Percentiles rank a stretch among this genome's conserved stretches.
Conservation (phyloP, 164 flowering plant species). For the Vitis riparia region DNA sequence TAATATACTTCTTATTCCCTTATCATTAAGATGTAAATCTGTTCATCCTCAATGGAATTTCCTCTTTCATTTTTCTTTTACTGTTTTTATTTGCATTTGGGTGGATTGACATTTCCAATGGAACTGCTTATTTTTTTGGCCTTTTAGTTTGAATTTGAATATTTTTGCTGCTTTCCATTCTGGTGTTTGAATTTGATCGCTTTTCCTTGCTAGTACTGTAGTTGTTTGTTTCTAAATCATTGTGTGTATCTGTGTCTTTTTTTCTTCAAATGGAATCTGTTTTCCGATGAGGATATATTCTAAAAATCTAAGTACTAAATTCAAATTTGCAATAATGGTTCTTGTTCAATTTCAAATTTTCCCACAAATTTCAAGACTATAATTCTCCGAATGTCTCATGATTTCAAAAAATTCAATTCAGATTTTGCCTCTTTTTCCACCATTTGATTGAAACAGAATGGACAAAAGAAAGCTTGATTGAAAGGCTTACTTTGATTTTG, state of each 20-base stretch:
- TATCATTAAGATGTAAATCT: not conserved
- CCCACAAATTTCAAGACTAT: too few relatives aligned
- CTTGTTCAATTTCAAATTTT: slow-evolving; percentile 6
- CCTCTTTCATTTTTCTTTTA: not conserved
- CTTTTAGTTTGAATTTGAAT: slow-evolving; percentile 1
- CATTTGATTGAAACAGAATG: not conserved
- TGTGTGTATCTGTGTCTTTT: not conserved
- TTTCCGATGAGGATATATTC: not conserved
- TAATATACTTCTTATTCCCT: not conserved
- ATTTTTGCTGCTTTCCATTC: slow-evolving; percentile 1
- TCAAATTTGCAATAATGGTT: slow-evolving; percentile 13
- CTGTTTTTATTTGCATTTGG: not conserved
- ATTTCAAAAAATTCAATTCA: not conserved
- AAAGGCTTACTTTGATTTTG: not conserved
- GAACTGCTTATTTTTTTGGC: not conserved
- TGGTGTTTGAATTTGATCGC: slow-evolving; percentile 1
- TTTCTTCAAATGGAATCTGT: not conserved
- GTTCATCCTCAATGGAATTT: not conserved
- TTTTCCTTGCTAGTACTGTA: slow-evolving; percentile 3
- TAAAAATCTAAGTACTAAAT: not conserved
- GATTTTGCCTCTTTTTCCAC: not conserved
- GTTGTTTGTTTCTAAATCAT: slow-evolving; percentile 4
- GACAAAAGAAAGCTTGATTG: not conserved
- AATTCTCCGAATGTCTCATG: too few relatives aligned
- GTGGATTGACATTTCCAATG: not conserved